Base-by-base conservation (phyloP, 2,329 filamentous ascomycete species). In the Aureobasidium sp. region DNA sequence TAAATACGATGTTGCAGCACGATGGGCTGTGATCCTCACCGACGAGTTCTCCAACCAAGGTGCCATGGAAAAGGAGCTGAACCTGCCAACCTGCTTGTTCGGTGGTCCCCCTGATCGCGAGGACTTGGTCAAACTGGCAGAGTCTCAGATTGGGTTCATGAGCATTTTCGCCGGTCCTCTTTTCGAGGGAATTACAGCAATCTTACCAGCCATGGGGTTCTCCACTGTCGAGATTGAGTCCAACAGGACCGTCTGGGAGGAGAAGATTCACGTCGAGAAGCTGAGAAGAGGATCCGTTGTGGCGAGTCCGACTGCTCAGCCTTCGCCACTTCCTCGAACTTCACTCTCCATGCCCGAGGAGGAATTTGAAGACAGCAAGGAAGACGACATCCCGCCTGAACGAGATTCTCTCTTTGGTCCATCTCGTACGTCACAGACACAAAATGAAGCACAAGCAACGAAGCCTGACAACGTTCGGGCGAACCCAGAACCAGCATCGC, bases 11-110 rank as follows among this genome's bases (percentile, higher is more conserved):
- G 85, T 91, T 29, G 94, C 94, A 24, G 80, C 90, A 47, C 82
- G 88, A 72, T 99, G 94, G 94, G 96, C 94, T 69, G 83, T 88
- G 69, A 92, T 96, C 50, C 80, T 99, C n/a, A 93, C 94, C 17
- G 90, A 96, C 65, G 94, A 99, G 72, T 97, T 97, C 69, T 88
- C 92, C 40, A 86, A 94, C 56, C 94, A 99, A 76, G 91, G 91
- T 1, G 84, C 87, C 15, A 96, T 97, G 89, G 94, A 99, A 75
- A 80, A 81, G 62, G 90, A 96, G 70, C 82, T 97, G 24, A 85
- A 89, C 19, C 95, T 99, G 70, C 85, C 88, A 50, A 93, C 93
- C 0, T 92, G 92, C 33, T 81, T 99, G 3, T 91, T 96, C 69
- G 86, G 84, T 61, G 84, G 84, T 1, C 85, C 92, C 1, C 86